Evolutionary conservation across 1,284 basidiomycete species (phyloP), one percentile per base, ranked within the genome.

Genomic region (Melampsora americana): DNA sequence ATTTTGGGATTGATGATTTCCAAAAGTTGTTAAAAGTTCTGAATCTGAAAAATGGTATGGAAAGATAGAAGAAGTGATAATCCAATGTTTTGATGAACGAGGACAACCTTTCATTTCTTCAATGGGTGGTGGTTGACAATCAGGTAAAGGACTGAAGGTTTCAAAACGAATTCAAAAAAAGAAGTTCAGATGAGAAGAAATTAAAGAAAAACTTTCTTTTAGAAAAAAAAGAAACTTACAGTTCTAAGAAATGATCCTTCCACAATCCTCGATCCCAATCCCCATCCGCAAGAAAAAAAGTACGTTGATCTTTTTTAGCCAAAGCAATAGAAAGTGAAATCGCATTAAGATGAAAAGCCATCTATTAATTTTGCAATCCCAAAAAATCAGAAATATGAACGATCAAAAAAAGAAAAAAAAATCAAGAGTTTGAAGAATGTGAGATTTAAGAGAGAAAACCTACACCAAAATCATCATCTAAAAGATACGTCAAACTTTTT

Each of bases 391-490:
- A n/a, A n/a, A n/a, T n/a, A n/a, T n/a, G n/a, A n/a, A n/a, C n/a
- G n/a, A n/a, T n/a, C n/a, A n/a, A n/a, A n/a, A n/a, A n/a, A n/a
- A n/a, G n/a, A n/a, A n/a, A n/a, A n/a, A n/a, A n/a, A n/a, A n/a
- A n/a, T n/a, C n/a, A n/a, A n/a, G n/a, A n/a, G n/a, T n/a, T n/a
- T n/a, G n/a, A n/a, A n/a, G n/a, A n/a, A n/a, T n/a, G n/a, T n/a
- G n/a, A n/a, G n/a, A n/a, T n/a, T n/a, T n/a, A n/a, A n/a, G n/a
- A n/a, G n/a, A n/a, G n/a, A n/a, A 7, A 5, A 76, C 59, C 64
- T 44, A 76, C 73, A 18, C 73, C 73, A 65, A 76, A 69, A 20
- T 76, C 73, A 62, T 69, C 66, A 65, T 76, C 73, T n/a, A 76
- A 42, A 12, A 76, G 66, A 62, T 76, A 76, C 5, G 66, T 76